Evolutionary conservation across 2,329 filamentous ascomycete genomes (phyloP), one percentile per base, ranked within the genome.

Genomic region (Colletotrichum caudatum): DNA sequence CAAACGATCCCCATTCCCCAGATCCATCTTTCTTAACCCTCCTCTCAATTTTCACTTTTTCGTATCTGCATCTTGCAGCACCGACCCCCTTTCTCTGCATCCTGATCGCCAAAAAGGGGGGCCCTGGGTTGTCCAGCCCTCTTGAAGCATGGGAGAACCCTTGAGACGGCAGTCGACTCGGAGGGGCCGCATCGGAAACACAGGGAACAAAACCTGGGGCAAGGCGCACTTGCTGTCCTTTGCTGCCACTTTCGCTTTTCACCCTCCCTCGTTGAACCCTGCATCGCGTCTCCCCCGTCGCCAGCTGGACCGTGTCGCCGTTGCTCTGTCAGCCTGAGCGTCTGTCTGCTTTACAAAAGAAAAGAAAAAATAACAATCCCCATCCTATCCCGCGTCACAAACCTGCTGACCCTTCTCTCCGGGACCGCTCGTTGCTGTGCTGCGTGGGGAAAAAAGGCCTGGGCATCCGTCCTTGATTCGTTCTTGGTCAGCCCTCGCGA

Each of bases 221-320:
- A 64, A 64, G 46, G 46, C 20, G 46, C 54, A 60, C 39, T 20
- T 37, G 37, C 23, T 29, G n/a, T 26, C 48, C 29, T n/a, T 44
- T 41, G 18, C 20, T 46, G 20, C 20, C 18, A 7, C 37, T 53
- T 12, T 26, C 44, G 11, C 50, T 35, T 37, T 54, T 61, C 69
- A 58, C 65, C 41, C 51, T 64, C 60, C 65, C 39, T 69, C 65
- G 65, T 54, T 26, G 33, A 60, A 69, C 65, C 69, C 60, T 72
- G 60, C 66, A 56, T 56, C 59, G 7, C 29, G 26, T 69, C 12
- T 7, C 20, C 54, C 16, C 35, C 20, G 5, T 7, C 18, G 39
- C 18, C 37, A 33, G 23, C 50, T 54, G 20, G 44, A 60, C 44
- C 56, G 41, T 72, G 58, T 69, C 16, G 60, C 18, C 35, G 9